A percentile compares a stretch with the other conserved stretches of the same genome.
Conservation (phyloP, 2,329 filamentous ascomycete genomes). For the Drechslera avenae region DNA sequence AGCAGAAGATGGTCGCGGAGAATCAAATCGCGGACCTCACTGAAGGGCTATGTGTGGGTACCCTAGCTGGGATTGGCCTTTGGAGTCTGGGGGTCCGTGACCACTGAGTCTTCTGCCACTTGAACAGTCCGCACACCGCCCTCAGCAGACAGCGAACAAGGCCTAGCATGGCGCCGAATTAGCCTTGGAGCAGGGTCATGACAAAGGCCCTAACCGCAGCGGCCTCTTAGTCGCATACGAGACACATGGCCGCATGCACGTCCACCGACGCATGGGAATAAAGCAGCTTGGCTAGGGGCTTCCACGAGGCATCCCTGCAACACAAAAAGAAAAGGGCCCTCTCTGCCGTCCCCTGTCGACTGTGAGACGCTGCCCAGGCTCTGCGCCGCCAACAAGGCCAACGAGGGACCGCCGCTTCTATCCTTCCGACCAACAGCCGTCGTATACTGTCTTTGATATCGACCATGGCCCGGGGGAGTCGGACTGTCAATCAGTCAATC, state of each 20-base stretch:
- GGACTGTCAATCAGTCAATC: too few species aligned
- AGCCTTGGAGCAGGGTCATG: conserved; percentile 32
- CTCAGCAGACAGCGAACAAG: conserved; percentile 34
- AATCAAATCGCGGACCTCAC: conserved; percentile 35
- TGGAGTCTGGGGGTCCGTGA: conserved; percentile 27
- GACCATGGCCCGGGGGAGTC: not conserved
- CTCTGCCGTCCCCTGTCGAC: conserved; percentile 18
- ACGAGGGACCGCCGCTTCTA: conserved; percentile 5
- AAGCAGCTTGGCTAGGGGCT: conserved; percentile 34
- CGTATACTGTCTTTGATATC: too few species aligned
- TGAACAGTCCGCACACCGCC: conserved; percentile 33
- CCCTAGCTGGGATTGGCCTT: conserved; percentile 42
- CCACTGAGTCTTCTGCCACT: conserved; percentile 32
- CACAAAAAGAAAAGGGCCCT: not conserved
- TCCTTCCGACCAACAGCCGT: not conserved
- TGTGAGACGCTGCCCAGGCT: conserved; percentile 20
- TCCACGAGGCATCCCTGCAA: conserved; percentile 44
- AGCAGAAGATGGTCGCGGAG: conserved; percentile 40
- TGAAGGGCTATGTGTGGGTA: conserved; percentile 43
- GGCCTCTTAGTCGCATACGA: conserved; percentile 29
- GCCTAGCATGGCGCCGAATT: conserved; percentile 36
- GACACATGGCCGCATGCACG: conserved; percentile 39
- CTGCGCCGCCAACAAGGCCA: conserved; percentile 18
- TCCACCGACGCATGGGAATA: conserved; percentile 36
- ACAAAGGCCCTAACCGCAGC: conserved; percentile 33